Percentiles rank a stretch among this genome's conserved stretches.
phyloP scores from a whole-genome alignment of 2,329 filamentous ascomycete species.

The Colletotrichum cordylinicola region DNA sequence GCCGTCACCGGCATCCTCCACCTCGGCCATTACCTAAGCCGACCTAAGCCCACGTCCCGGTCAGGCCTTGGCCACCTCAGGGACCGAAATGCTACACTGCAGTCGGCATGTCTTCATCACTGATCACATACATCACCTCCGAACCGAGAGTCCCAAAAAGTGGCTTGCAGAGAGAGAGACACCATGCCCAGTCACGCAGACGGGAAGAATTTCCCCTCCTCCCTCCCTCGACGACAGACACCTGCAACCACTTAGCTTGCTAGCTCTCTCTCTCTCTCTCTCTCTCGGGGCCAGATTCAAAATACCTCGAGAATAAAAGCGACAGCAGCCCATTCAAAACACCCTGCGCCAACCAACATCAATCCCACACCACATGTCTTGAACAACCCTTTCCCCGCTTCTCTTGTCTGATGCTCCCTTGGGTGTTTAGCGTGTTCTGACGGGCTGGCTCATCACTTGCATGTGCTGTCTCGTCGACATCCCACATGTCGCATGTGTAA shows the following conservation, averaged over 20 bases:
- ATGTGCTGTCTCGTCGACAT: constrained; percentile 4
- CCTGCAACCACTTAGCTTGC: neutral
- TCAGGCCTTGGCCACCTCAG: neutral
- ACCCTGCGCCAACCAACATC: neutral
- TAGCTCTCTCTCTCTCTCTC: no score
- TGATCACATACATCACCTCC: neutral
- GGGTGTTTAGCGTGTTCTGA: neutral
- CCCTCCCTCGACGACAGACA: neutral
- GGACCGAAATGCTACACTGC: neutral
- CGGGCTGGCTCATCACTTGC: neutral
- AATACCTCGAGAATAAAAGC: neutral
- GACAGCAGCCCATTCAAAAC: neutral
- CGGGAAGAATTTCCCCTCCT: neutral
- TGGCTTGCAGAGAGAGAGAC: neutral
- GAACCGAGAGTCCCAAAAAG: neutral
- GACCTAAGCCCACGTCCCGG: neutral
- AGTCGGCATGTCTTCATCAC: neutral
- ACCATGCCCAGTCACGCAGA: neutral
- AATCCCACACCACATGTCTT: neutral
- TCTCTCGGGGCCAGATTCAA: neutral
- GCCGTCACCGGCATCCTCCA: constrained; percentile 3
- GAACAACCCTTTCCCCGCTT: neutral
- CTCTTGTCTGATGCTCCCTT: neutral
- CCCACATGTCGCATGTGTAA: constrained; percentile 3
- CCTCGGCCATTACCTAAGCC: constrained; percentile 6